phyloP scores from a whole-genome alignment of 345 rosid species.

The Hirschfeldia incana region DNA sequence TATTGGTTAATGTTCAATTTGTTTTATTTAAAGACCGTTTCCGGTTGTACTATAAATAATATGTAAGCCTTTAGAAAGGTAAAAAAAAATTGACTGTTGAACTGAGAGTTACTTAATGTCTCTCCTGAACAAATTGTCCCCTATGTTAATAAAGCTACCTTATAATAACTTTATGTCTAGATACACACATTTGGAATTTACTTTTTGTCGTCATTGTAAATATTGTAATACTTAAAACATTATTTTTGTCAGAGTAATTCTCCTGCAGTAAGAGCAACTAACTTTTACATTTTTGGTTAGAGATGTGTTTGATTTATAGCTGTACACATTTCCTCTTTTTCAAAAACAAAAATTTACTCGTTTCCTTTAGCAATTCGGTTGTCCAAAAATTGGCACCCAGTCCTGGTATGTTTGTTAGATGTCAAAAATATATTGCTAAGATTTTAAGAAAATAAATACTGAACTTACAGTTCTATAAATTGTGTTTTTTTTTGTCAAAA shows the following conservation, averaged over 20 bases:
- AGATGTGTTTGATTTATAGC: not conserved
- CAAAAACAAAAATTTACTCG: not conserved
- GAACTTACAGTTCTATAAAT: not conserved
- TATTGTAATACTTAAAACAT: not conserved
- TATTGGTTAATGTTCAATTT: not conserved
- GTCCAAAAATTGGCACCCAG: constrained; percentile 1
- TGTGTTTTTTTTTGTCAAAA: not conserved
- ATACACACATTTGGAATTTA: constrained; percentile 31
- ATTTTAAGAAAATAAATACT: not conserved
- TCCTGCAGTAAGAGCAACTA: not conserved
- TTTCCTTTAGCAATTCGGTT: not conserved
- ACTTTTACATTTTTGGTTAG: not conserved
- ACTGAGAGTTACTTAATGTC: constrained; percentile 36
- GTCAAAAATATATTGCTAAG: not conserved
- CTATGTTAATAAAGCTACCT: constrained; percentile 36
- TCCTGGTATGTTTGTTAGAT: not conserved
- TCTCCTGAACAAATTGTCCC: constrained; percentile 39
- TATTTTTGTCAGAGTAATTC: constrained; percentile 15
- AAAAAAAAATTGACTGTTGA: constrained; percentile 17
- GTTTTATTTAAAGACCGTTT: constrained; percentile 8
- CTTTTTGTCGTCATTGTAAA: constrained; percentile 23
- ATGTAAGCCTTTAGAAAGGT: not conserved
- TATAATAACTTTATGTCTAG: not conserved
- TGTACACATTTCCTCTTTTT: not conserved
- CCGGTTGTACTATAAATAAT: constrained; percentile 15